phyloP scores from a whole-genome alignment of 371 early-diverging fungal genomes.

The Gilbertella persicaria region DNA sequence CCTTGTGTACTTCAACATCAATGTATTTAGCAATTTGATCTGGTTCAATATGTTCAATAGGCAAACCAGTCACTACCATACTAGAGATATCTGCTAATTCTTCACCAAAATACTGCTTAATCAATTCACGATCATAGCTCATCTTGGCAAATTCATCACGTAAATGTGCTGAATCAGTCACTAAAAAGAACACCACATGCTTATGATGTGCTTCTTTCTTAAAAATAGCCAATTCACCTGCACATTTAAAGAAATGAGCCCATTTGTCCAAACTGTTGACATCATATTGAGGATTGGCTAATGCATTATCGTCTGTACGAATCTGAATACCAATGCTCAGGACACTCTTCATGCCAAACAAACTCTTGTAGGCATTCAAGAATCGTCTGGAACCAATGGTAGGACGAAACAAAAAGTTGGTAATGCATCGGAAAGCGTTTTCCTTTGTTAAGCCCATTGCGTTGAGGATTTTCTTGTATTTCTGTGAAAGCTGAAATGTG shows the following conservation, averaged over 20 bases:
- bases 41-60: conserved; percentile 53
- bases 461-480: conserved; percentile 28
- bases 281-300: conserved; percentile 45
- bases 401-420: conserved; percentile 49
- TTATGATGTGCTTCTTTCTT: conserved; percentile 39
- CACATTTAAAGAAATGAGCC: conserved; percentile 51
- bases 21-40: conserved; percentile 37
- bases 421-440: conserved; percentile 46
- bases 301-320: conserved; percentile 43
- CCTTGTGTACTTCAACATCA: conserved; percentile 25
- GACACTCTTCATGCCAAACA: conserved; percentile 48
- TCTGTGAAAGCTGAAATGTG: conserved; percentile 37
- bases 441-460: conserved; percentile 42
- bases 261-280: conserved; percentile 37
- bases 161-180: conserved; percentile 45
- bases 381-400: conserved; percentile 49
- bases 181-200: conserved; percentile 44
- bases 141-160: conserved; percentile 44
- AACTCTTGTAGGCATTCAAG: conserved; percentile 42
- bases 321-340: conserved; percentile 48
- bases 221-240: conserved; percentile 39
- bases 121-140: conserved; percentile 27
- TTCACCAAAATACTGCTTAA: conserved; percentile 25
- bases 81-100: conserved; percentile 28
- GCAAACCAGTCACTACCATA: conserved; percentile 48